These are phyloP conservation scores for Macrocystidia cucumis DNA, from an alignment of 1,284 basidiomycete genomes.

Conservation along the genomic window DNA sequence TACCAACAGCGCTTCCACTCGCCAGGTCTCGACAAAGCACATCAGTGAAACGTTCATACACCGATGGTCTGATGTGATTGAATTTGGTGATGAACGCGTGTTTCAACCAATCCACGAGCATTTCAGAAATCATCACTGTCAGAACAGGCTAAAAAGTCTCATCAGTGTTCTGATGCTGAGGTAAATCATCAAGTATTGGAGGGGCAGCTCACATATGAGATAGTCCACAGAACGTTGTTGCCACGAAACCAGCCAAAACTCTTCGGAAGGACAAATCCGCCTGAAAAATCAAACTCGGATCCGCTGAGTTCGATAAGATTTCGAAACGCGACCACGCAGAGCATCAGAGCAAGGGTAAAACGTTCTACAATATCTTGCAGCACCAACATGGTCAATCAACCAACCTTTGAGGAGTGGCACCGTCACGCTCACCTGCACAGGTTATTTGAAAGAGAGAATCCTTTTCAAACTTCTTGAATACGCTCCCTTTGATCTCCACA, in stretches of 20 bases:
- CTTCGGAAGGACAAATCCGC: constrained; percentile 69
- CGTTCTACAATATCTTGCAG: constrained; percentile 91
- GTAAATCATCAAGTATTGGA: background rate
- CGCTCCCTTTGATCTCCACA: constrained; percentile 98
- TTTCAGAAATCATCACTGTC: constrained; percentile 88
- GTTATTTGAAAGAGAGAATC: constrained; percentile 99
- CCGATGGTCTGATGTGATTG: constrained; percentile 89
- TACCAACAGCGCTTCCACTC: constrained; percentile 67
- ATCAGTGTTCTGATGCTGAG: constrained; percentile 1
- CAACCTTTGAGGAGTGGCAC: too few species aligned
- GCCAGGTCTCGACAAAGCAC: constrained; percentile 93
- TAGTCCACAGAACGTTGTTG: constrained; percentile 79
- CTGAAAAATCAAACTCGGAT: constrained; percentile 73
- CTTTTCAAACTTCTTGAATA: constrained; percentile 99
- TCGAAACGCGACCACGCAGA: constrained; percentile 85
- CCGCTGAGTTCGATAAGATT: constrained; percentile 95
- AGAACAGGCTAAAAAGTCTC: constrained; percentile 65
- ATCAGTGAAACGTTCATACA: constrained; percentile 95
- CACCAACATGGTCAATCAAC: constrained; percentile 2
- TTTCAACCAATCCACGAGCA: constrained; percentile 97
- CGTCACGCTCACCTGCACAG: constrained; percentile 82
- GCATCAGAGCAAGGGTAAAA: constrained; percentile 90
- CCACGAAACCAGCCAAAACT: constrained; percentile 82
- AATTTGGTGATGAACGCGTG: constrained; percentile 99
- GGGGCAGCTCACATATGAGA: constrained; percentile 70